Base-by-base conservation (phyloP, 306 rosid genomes). In the Inga leiocalycina region DNA sequence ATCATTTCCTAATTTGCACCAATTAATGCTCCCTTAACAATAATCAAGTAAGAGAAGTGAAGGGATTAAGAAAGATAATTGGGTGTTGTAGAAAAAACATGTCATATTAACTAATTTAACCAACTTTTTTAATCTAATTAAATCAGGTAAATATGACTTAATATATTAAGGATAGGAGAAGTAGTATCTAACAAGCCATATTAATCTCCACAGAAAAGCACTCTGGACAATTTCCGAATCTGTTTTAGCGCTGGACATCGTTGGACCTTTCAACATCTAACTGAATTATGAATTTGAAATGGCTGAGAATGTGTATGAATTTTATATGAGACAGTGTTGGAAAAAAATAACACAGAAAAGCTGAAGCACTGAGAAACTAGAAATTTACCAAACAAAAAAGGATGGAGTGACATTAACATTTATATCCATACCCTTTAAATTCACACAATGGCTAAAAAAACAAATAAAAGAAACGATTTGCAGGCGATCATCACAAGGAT, bases 401-500 rank as follows among this genome's bases (percentile, higher is more conserved):
- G 44, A 27, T 22, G 54, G 35, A 49, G 6, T 59, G 32, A 67
- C 57, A 79, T 0, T 61, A 32, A 34, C 34, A 17, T 43, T 44
- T 34, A 20, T 51, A 86, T 24, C 73, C 59, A 35, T 65, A 17
- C 32, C 49, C 14, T 54, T 35, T 22, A 37, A 37, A 59, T 59
- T 45, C 41, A 4, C 68, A 79, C 43, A 17, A 57, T 57, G 34
- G 59, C 44, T 35, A 64, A 1, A 41, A 69, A 41, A 35, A 35
- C 2, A 20, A n/a, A 11, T 41, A 41, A 20, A 3, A 70, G 51
- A 70, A 70, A n/a, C 12, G 8, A 41, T 17, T 65, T 48, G 52
- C 61, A 71, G 56, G 67, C 19, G 85, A 77, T 83, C 68, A 84
- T 13, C 51, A 54, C 56, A 70, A 84, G 48, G 64, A n/a, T 6